Conservation (phyloP, 768 basidiomycete genomes). For the Lentinula boryana region DNA sequence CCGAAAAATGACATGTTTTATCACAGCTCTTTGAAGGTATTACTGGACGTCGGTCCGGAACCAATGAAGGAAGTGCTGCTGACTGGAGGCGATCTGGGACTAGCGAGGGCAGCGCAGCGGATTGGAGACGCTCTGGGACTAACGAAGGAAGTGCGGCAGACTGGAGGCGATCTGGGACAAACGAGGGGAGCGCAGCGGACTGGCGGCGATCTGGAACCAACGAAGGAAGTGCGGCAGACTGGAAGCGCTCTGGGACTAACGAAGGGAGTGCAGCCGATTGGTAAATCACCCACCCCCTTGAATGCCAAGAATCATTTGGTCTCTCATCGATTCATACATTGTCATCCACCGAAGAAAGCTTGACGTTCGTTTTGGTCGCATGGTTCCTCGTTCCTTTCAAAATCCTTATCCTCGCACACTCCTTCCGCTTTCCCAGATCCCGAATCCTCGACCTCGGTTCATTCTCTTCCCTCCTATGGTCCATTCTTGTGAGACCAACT, state of each 20-base stretch:
- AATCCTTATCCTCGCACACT: not conserved
- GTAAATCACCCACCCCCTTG: not conserved
- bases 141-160: not conserved
- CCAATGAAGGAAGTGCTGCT: not conserved
- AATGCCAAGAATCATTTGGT: not conserved
- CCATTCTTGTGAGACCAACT: not conserved
- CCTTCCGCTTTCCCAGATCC: not conserved
- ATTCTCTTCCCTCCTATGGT: no score
- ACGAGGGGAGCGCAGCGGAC: not conserved
- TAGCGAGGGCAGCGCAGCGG: not conserved
- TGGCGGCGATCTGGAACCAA: not conserved
- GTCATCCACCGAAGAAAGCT: not conserved
- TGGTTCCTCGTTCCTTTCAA: not conserved
- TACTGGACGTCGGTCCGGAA: not conserved
- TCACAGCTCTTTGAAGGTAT: not conserved
- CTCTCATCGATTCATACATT: not conserved
- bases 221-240: not conserved
- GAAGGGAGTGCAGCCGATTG: not conserved
- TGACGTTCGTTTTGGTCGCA: not conserved
- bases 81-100: not conserved
- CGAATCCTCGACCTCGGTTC: not conserved
- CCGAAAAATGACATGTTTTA: not conserved
- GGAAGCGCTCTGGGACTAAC: not conserved
- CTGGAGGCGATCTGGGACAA: not conserved
- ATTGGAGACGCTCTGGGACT: not conserved